Base-by-base conservation (phyloP, 192 early-diverging fungal genomes). In the Rhizophagus sp. region DNA sequence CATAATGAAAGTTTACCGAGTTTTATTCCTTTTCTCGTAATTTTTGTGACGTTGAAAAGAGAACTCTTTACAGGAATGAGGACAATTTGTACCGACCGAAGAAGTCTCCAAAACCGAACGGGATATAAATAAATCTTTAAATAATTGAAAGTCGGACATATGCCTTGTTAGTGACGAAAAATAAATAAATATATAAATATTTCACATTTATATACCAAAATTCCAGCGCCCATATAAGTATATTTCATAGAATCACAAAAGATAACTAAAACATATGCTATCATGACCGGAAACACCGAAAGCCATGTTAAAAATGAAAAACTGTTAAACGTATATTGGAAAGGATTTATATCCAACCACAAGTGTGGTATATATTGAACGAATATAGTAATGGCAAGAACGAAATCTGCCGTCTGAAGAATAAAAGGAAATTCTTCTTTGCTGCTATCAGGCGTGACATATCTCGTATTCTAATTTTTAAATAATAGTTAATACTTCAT, bases 11-110 rank as follows among this genome's bases (percentile, higher is more conserved):
- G 33, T 79, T 73, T 68, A 82, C 81, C 85, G n/a, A 91, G 82
- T 5, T 87, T 85, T 62, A 91, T 63, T 25, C 85, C 90, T 65
- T 94, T 93, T 65, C 92, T 90, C 25, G 86, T 88, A 81, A 93
- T 88, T 15, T 84, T 76, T 68, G 87, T 84, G 78, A 88, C 81
- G 79, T 88, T 71, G 73, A 88, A 57, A 82, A 91, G 85, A 15
- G 90, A 77, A 74, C 88, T 92, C 80, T 93, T 92, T 72, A 92
- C 89, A 7, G 93, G 91, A 50, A 86, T 80, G 73, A 93, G 80
- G 71, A 86, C 87, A 24, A 85, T 85, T 79, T 91, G 82, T 27
- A 92, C 81, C 27, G 88, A 78, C 22, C 89, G 79, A 84, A 92
- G 89, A 83, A 92, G 80, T 1, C 92, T 86, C 85, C 89, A 87